A percentile compares a stretch with the other conserved stretches of the same genome.
phyloP scores from a whole-genome alignment of 1,284 basidiomycete species.

The Fomitopsis pinicola region DNA sequence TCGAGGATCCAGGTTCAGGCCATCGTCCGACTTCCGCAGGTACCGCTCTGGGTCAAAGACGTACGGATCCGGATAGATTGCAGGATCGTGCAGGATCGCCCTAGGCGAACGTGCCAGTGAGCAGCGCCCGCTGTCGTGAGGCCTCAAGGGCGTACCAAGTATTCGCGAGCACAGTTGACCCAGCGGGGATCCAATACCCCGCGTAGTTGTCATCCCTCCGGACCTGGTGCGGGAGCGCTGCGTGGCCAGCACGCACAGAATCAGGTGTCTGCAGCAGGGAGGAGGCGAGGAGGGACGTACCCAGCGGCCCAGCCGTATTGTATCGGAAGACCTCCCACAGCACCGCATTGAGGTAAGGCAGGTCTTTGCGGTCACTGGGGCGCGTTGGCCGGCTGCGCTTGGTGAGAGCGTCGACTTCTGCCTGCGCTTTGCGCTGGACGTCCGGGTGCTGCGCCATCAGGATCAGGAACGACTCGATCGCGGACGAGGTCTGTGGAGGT shows the following conservation, averaged over 20 bases:
- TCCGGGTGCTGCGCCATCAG: constrained; percentile 27
- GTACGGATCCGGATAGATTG: neutral
- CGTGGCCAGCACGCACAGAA: neutral
- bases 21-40: neutral
- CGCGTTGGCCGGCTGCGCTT: constrained; percentile 40
- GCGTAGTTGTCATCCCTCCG: too few species aligned
- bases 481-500: neutral
- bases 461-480: constrained; percentile 17
- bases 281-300: constrained; percentile 3
- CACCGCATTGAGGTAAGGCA: constrained; percentile 28
- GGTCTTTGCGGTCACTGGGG: constrained; percentile 26
- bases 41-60: neutral
- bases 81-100: neutral
- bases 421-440: constrained; percentile 23
- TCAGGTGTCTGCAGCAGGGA: neutral
- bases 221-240: neutral
- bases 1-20: neutral
- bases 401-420: constrained; percentile 25
- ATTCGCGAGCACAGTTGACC: neutral
- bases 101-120: neutral
- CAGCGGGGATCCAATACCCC: neutral
- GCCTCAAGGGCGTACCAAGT: neutral
- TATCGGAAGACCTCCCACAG: constrained; percentile 32
- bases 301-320: constrained; percentile 23
- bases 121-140: neutral